These are phyloP conservation scores for Claviceps sp. DNA, from an alignment of 2,329 filamentous ascomycete genomes.

Conservation along the genomic window DNA sequence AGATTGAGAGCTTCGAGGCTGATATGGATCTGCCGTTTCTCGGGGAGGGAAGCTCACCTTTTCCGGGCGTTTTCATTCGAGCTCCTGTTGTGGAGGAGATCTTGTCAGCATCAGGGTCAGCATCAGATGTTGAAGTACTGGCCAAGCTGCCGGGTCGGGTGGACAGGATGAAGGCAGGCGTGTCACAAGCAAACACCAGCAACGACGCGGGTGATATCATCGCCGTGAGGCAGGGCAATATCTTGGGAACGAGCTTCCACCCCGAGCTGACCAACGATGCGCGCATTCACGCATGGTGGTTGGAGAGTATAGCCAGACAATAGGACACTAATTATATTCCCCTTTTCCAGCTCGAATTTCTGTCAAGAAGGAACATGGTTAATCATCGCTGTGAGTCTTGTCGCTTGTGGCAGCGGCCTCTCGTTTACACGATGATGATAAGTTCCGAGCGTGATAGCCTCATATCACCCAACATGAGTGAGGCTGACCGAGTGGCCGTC, in stretches of 20 bases:
- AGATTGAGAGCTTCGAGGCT: constrained; percentile 81
- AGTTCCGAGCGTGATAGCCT: too few relatives aligned
- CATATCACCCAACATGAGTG: too few relatives aligned
- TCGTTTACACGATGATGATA: too few relatives aligned
- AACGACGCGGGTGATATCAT: constrained; percentile 61
- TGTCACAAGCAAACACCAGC: constrained; percentile 23
- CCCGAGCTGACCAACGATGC: constrained; percentile 82
- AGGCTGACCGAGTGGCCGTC: too few relatives aligned
- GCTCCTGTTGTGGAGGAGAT: constrained; percentile 86
- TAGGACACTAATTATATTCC: background rate
- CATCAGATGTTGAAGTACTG: constrained; percentile 33
- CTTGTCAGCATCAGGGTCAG: constrained; percentile 28
- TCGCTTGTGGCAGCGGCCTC: too few relatives aligned
- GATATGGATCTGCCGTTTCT: constrained; percentile 63
- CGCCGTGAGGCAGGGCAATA: constrained; percentile 79
- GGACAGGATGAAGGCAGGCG: constrained; percentile 22
- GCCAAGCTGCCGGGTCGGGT: constrained; percentile 32
- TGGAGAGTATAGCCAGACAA: constrained; percentile 42
- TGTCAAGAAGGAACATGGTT: background rate
- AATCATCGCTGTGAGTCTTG: background rate
- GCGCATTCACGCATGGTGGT: constrained; percentile 89
- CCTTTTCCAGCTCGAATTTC: too few relatives aligned
- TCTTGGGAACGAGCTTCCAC: constrained; percentile 91
- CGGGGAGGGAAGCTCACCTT: constrained; percentile 25
- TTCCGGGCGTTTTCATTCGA: constrained; percentile 81